A percentile compares a stretch with the other conserved stretches of the same genome.
Conservation (phyloP, 495 filamentous ascomycete genomes). For the Penicillium soppii region DNA sequence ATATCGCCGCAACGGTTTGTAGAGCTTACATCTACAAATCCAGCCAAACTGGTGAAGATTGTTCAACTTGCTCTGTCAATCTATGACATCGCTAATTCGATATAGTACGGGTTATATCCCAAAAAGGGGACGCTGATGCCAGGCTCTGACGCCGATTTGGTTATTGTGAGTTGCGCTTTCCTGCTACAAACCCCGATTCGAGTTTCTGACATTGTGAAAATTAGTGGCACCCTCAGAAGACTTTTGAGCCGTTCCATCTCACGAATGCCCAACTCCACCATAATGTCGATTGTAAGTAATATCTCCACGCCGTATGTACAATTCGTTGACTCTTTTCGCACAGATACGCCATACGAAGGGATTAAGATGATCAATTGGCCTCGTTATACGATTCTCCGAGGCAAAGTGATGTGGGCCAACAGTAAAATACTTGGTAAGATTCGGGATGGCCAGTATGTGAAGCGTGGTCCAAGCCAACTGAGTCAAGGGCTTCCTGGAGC, state of each 20-base stretch:
- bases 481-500: background rate
- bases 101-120: slow-evolving; percentile 52
- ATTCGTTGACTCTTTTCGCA: no score
- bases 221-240: slow-evolving; percentile 2
- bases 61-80: no score
- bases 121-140: slow-evolving; percentile 55
- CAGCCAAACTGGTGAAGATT: slow-evolving; percentile 49
- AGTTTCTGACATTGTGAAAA: background rate
- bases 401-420: slow-evolving; percentile 57
- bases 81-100: background rate
- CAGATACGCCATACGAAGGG: slow-evolving; percentile 59
- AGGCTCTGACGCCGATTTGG: slow-evolving; percentile 51
- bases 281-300: slow-evolving; percentile 46
- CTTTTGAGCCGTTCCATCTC: slow-evolving; percentile 26
- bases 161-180: slow-evolving; percentile 20
- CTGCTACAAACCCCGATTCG: background rate
- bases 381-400: slow-evolving; percentile 58
- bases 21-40: slow-evolving; percentile 55
- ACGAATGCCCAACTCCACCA: slow-evolving; percentile 57
- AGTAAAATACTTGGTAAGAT: slow-evolving; percentile 46
- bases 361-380: slow-evolving; percentile 57
- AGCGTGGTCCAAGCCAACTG: slow-evolving; percentile 35
- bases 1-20: slow-evolving; percentile 43
- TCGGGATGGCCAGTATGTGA: slow-evolving; percentile 53
- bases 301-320: background rate